phyloP scores from a whole-genome alignment of 305 asterid genomes.

The Fraxinus ornus region DNA sequence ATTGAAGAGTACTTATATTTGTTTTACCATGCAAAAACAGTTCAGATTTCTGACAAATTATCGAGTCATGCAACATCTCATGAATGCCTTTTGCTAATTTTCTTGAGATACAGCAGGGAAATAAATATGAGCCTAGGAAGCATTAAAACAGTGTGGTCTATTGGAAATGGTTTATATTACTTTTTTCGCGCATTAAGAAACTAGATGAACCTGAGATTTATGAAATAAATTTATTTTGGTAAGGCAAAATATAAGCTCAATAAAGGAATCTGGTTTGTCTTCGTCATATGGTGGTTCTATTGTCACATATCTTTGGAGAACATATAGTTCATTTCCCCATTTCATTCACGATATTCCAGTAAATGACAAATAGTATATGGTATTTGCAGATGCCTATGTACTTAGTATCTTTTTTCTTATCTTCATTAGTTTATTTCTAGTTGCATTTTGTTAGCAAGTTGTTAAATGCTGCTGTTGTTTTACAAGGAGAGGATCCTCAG shows the following conservation, averaged over 20 bases:
- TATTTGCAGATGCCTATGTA: background rate
- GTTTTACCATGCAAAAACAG: background rate
- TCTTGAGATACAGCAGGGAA: background rate
- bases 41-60: background rate
- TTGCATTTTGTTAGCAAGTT: constrained; percentile 3
- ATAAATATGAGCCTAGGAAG: background rate
- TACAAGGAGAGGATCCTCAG: background rate
- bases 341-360: background rate
- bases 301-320: background rate
- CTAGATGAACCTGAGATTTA: background rate
- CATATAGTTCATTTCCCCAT: background rate
- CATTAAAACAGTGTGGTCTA: background rate
- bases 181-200: background rate
- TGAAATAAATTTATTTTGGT: background rate
- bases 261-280: background rate
- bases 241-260: background rate
- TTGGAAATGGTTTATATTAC: background rate
- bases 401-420: constrained; percentile 1
- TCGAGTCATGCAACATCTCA: background rate
- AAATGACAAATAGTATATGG: background rate
- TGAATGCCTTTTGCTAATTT: background rate
- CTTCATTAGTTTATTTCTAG: background rate
- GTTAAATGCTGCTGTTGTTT: background rate
- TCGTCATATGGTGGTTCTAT: background rate
- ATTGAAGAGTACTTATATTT: background rate